These are phyloP conservation scores for Diaporthe citriasiana DNA, from an alignment of 2,329 filamentous ascomycete genomes.

Conservation along the genomic window DNA sequence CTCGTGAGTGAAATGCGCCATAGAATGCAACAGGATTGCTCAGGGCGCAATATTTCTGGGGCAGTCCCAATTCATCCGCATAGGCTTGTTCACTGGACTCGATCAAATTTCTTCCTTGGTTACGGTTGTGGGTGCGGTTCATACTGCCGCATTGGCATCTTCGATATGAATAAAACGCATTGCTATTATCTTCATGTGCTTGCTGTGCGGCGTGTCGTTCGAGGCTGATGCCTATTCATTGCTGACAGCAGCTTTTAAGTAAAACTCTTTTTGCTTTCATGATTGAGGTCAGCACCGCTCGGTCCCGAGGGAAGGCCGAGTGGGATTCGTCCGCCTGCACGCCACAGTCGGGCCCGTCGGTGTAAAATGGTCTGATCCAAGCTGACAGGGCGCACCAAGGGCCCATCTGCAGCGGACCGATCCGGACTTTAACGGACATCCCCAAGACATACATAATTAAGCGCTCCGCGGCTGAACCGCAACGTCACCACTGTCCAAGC, in stretches of 20 bases:
- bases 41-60: background rate
- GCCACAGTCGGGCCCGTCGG: slow-evolving; percentile 5
- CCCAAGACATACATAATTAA: slow-evolving; percentile 41
- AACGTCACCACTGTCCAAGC: background rate
- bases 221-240: background rate
- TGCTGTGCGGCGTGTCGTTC: background rate
- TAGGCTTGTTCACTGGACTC: background rate
- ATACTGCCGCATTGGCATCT: background rate
- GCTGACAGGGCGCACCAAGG: background rate
- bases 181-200: background rate
- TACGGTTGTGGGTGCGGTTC: background rate
- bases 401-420: slow-evolving; percentile 27
- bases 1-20: too few species aligned
- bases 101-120: background rate
- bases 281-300: background rate
- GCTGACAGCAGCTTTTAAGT: too few species aligned
- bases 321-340: background rate
- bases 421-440: slow-evolving; percentile 42
- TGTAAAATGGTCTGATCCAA: slow-evolving; percentile 8
- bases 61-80: background rate
- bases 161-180: background rate
- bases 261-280: background rate
- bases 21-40: too few species aligned
- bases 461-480: background rate
- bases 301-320: slow-evolving; percentile 33